phyloP scores from a whole-genome alignment of 176 grass and related monocot genomes.

The Oryza longistaminata region DNA sequence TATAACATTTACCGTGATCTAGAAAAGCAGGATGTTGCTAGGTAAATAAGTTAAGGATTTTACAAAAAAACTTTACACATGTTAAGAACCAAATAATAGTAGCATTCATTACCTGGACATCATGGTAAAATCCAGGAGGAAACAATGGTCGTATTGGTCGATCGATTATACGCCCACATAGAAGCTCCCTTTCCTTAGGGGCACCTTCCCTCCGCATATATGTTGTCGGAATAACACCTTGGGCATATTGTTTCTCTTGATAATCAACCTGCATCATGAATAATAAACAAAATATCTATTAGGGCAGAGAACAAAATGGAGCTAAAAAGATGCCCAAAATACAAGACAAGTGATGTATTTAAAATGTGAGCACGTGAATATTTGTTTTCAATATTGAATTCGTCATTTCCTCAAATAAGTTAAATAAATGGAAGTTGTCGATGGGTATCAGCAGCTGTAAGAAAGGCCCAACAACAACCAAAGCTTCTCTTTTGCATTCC shows the following conservation, averaged over 20 bases:
- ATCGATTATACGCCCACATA: constrained; percentile 94
- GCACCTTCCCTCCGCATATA: constrained; percentile 99
- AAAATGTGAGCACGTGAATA: constrained; percentile 32
- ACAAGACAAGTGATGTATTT: background rate
- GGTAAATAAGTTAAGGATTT: constrained; percentile 14
- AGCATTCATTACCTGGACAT: constrained; percentile 70
- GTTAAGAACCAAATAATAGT: constrained; percentile 8
- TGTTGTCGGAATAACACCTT: constrained; percentile 94
- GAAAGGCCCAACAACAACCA: background rate
- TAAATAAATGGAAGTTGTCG: background rate
- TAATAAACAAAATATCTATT: background rate
- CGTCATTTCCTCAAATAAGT: background rate
- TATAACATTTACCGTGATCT: constrained; percentile 86
- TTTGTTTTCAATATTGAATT: constrained; percentile 2
- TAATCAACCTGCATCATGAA: constrained; percentile 76
- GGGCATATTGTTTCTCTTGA: constrained; percentile 96
- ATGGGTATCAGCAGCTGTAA: background rate
- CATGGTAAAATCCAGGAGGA: constrained; percentile 92
- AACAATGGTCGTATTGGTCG: constrained; percentile 92
- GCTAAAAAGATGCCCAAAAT: background rate
- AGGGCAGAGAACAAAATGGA: background rate
- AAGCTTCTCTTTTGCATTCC: background rate
- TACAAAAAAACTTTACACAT: constrained; percentile 33
- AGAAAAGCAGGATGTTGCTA: constrained; percentile 10
- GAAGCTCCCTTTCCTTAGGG: constrained; percentile 92